Evolutionary conservation across 306 rosid species (phyloP).

Genomic region (Pyrus betulifolia): DNA sequence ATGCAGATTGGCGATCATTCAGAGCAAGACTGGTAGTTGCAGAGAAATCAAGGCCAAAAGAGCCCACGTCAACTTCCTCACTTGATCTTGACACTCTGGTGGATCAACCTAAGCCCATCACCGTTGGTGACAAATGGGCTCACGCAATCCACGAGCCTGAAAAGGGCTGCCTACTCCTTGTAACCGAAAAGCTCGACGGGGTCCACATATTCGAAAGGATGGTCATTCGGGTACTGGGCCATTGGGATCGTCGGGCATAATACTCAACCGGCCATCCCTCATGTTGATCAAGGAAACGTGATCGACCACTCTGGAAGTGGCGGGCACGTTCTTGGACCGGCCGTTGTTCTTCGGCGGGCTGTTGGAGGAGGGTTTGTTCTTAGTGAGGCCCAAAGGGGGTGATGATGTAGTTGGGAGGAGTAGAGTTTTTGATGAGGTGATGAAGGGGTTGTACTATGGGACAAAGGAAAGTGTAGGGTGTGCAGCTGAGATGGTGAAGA

Average conservation of each 20-base stretch:
- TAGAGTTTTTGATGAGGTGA: slow-evolving; percentile 73
- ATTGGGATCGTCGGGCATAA: slow-evolving; percentile 68
- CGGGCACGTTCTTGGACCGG: slow-evolving; percentile 53
- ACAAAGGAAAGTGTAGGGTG: slow-evolving; percentile 70
- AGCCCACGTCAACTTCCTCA: slow-evolving; percentile 15
- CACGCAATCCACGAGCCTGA: slow-evolving; percentile 78
- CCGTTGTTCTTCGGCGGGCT: slow-evolving; percentile 92
- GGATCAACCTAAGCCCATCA: slow-evolving; percentile 32
- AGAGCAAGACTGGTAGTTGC: slow-evolving; percentile 76
- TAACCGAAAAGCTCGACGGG: slow-evolving; percentile 73
- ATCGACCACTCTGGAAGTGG: slow-evolving; percentile 50
- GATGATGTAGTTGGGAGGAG: slow-evolving; percentile 42
- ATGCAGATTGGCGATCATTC: slow-evolving; percentile 74
- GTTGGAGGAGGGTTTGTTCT: slow-evolving; percentile 58
- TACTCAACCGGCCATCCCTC: slow-evolving; percentile 66
- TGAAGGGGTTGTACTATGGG: slow-evolving; percentile 80
- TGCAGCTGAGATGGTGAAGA: slow-evolving; percentile 80
- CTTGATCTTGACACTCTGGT: slow-evolving; percentile 39
- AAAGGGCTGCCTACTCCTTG: slow-evolving; percentile 77
- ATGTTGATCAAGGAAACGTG: slow-evolving; percentile 85
- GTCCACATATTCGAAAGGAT: slow-evolving; percentile 78
- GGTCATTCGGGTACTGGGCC: slow-evolving; percentile 64
- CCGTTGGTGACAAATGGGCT: slow-evolving; percentile 80
- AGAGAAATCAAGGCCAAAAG: slow-evolving; percentile 27
- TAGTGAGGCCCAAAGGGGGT: slow-evolving; percentile 46